Base-by-base conservation (phyloP, 805 yeast species). In the Yarrowia keelungensis region DNA sequence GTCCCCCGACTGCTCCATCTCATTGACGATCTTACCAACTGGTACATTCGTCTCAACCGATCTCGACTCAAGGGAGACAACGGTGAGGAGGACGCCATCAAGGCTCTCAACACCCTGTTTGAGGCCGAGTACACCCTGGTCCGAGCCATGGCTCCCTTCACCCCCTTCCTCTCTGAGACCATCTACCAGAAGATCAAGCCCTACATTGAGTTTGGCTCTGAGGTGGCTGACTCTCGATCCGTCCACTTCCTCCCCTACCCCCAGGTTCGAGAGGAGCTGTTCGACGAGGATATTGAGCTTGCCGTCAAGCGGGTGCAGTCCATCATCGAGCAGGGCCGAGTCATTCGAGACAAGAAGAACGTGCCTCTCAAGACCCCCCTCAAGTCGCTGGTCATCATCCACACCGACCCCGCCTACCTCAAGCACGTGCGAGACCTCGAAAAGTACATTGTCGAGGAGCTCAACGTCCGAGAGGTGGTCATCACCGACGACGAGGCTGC, bases 11-110 rank as follows among this genome's bases (percentile, higher is more conserved):
- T 95, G 76, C 85, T 95, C 76, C 85, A 86, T 70, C 89, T 95
- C 79, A 90, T 95, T 78, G 99, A 95, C 76, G 91, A 91, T 77
- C 86, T 95, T 80, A 95, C 99, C 73, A 95, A 95, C 83, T 95
- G 98, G 98, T 95, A 95, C 83, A 95, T 95, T 79, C 89, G 99
- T 80, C 91, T 95, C 81, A 95, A 95, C 84, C 93, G 99, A 83
- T 88, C 92, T 83, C 94, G 99, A 84, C 86, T 95, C 76, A 95
- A 95, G 89, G 98, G 98, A 78, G 95, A 89, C 76, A 89, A 85
- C 70, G 97, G 97, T 70, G 80, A 86, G 65, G 89, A 87, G 69
- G 99, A 95, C 77, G 89, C 97, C 75, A 79, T 87, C 74, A 86
- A 85, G 75, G 97, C 97, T 59, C 85, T 95, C 76, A 95, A 95